Evolutionary conservation across 768 basidiomycete species (phyloP).

Genomic region (Phylloporus arenicola): DNA sequence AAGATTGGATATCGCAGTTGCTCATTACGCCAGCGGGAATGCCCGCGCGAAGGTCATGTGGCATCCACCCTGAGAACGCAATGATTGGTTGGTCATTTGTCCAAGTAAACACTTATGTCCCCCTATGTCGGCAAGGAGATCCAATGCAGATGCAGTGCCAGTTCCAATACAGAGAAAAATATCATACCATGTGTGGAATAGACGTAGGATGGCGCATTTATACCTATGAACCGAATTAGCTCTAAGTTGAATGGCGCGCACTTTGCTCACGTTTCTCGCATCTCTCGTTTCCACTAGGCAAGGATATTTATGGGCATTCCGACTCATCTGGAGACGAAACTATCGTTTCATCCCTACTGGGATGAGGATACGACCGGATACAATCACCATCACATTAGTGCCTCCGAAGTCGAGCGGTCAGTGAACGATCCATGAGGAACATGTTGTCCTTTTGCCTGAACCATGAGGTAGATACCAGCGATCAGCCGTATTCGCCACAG

Average conservation of each 20-base stretch:
- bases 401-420: neutral
- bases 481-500: neutral
- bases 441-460: neutral
- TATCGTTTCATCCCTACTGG: slow-evolving; percentile 12
- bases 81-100: neutral
- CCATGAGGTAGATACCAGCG: neutral
- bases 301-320: neutral
- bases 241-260: neutral
- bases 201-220: neutral
- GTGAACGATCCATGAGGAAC: neutral
- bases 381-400: neutral
- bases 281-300: slow-evolving; percentile 8
- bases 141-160: neutral
- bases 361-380: neutral
- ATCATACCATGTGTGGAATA: neutral
- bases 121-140: neutral
- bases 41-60: slow-evolving; percentile 14
- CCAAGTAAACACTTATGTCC: neutral
- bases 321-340: slow-evolving; percentile 11
- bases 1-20: slow-evolving; percentile 16
- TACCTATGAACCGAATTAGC: neutral
- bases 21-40: slow-evolving; percentile 9
- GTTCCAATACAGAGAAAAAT: neutral
- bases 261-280: slow-evolving; percentile 1
- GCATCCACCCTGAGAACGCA: slow-evolving; percentile 4